Evolutionary conservation across 768 basidiomycete species (phyloP).

Genomic region (Mrakia frigida): DNA sequence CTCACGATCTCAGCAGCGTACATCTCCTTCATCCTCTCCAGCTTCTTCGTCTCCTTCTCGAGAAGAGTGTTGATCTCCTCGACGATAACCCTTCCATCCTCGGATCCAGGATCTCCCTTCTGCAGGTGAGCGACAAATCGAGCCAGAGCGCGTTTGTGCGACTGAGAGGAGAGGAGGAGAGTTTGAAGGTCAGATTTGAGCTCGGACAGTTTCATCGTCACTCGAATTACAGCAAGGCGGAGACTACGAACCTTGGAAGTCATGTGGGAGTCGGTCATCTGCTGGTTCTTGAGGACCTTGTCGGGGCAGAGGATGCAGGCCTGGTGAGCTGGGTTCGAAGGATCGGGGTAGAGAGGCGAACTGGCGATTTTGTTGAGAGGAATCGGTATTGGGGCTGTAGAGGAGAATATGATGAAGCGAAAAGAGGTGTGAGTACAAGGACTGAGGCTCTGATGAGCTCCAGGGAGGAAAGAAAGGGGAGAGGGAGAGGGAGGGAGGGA

Average conservation of each 20-base stretch:
- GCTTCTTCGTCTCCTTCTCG: constrained; percentile 19
- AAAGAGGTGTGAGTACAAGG: background rate
- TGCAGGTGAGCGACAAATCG: constrained; percentile 20
- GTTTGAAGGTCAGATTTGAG: background rate
- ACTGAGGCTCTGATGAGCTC: background rate
- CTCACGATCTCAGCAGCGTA: constrained; percentile 14
- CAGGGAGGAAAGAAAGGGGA: background rate
- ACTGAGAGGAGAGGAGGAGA: background rate
- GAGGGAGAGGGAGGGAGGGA: background rate
- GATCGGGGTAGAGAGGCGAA: constrained; percentile 24
- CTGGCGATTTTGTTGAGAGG: constrained; percentile 25
- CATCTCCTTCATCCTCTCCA: constrained; percentile 23
- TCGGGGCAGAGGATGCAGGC: constrained; percentile 31
- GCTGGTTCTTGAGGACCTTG: constrained; percentile 26
- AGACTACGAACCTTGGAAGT: constrained; percentile 17
- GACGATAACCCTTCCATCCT: constrained; percentile 24
- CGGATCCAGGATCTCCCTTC: constrained; percentile 23
- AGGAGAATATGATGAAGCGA: background rate
- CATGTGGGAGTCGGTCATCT: constrained; percentile 24
- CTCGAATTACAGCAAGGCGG: background rate
- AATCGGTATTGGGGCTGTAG: constrained; percentile 15
- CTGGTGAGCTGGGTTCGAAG: constrained; percentile 14
- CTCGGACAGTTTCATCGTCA: background rate
- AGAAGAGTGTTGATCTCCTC: constrained; percentile 19
- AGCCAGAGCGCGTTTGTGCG: constrained; percentile 18